phyloP scores from a whole-genome alignment of 176 grass and related monocot species.

The Ananas comosus region DNA sequence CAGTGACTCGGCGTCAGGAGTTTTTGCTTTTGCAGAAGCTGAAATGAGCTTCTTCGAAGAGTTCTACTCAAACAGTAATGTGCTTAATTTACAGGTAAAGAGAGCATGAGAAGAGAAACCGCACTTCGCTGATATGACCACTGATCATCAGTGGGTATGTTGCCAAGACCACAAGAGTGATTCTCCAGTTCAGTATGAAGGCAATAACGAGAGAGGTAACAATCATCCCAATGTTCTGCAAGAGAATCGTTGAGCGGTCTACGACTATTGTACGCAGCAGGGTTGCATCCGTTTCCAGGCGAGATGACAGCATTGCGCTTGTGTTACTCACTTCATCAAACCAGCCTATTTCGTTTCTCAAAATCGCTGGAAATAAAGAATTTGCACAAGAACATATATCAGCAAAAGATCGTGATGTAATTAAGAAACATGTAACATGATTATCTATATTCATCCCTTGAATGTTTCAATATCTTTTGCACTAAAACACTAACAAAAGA shows the following conservation, averaged over 20 bases:
- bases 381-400: neutral
- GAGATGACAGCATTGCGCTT: constrained; percentile 73
- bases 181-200: constrained; percentile 84
- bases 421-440: too few relatives aligned
- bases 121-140: constrained; percentile 91
- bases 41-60: too few relatives aligned
- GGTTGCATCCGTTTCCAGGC: constrained; percentile 78
- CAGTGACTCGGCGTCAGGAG: neutral
- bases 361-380: constrained; percentile 25
- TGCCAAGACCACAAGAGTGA: constrained; percentile 78
- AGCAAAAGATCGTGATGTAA: neutral
- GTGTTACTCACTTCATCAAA: constrained; percentile 71
- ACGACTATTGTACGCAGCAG: constrained; percentile 86
- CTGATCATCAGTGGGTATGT: constrained; percentile 90
- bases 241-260: constrained; percentile 74
- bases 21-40: too few relatives aligned
- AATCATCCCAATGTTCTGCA: constrained; percentile 93
- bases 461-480: too few relatives aligned
- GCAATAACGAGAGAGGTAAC: constrained; percentile 79
- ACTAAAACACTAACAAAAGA: too few relatives aligned
- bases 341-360: constrained; percentile 87
- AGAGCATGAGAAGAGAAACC: neutral
- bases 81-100: too few relatives aligned
- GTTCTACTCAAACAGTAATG: too few relatives aligned
- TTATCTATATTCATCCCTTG: too few relatives aligned